Conservation (phyloP, 2,329 filamentous ascomycete species). For the Sarocladium kiliense region DNA sequence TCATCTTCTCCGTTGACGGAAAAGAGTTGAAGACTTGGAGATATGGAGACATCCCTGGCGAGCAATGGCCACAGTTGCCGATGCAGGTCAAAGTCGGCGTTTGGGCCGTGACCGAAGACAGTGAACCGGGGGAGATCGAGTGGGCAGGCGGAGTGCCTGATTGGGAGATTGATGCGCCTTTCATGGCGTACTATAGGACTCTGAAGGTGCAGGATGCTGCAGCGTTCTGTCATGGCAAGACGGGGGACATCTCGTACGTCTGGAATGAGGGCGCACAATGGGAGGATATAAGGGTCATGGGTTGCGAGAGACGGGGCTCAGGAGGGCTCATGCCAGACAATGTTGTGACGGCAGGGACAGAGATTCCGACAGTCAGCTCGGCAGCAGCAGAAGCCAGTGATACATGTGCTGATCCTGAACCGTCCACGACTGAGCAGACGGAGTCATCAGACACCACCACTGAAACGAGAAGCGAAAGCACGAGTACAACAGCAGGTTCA, state of each 20-base stretch:
- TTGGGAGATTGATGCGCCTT: constrained; percentile 22
- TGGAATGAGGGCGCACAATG: constrained; percentile 23
- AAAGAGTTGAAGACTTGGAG: constrained; percentile 23
- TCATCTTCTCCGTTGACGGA: constrained; percentile 57
- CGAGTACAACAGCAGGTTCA: background rate
- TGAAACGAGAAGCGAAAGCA: background rate
- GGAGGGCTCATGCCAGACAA: background rate
- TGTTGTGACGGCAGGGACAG: constrained; percentile 9
- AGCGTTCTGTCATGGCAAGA: constrained; percentile 20
- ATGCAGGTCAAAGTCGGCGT: constrained; percentile 61
- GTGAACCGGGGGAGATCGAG: constrained; percentile 53
- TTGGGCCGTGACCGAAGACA: constrained; percentile 44
- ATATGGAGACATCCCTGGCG: constrained; percentile 42
- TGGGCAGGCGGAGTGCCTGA: constrained; percentile 59
- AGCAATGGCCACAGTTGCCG: constrained; percentile 62
- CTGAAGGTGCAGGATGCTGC: constrained; percentile 24
- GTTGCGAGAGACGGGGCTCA: constrained; percentile 17
- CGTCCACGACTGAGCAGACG: too few species aligned
- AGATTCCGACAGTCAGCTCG: background rate
- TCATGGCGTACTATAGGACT: constrained; percentile 19
- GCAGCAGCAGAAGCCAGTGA: background rate
- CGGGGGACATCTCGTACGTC: constrained; percentile 20
- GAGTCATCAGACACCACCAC: too few species aligned
- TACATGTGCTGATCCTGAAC: too few species aligned
- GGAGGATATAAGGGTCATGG: constrained; percentile 22